phyloP scores from a whole-genome alignment of 2,329 filamentous ascomycete genomes.

The Cordyceps cateniannulata region DNA sequence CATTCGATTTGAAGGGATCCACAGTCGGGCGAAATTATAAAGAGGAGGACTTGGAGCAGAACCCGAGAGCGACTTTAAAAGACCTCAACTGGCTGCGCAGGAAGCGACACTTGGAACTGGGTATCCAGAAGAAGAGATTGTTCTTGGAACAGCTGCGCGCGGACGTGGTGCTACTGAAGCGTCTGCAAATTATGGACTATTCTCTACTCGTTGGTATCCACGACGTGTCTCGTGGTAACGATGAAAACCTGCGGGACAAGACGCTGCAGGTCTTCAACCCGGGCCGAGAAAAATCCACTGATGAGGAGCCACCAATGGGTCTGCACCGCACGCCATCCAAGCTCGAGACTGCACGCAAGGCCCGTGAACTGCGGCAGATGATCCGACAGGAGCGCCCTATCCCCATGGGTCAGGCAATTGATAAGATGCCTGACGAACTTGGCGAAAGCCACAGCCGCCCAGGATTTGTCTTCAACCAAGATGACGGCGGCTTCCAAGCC shows the following conservation, averaged over 20 bases:
- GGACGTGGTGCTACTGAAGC: slow-evolving; percentile 82
- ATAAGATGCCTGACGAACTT: slow-evolving; percentile 86
- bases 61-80: slow-evolving; percentile 89
- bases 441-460: slow-evolving; percentile 64
- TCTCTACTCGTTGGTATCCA: slow-evolving; percentile 93
- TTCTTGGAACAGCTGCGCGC: slow-evolving; percentile 85
- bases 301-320: slow-evolving; percentile 56
- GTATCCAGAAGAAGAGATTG: slow-evolving; percentile 76
- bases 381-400: slow-evolving; percentile 89
- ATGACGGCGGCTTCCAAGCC: slow-evolving; percentile 87
- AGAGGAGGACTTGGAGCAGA: slow-evolving; percentile 80
- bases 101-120: slow-evolving; percentile 79
- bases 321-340: slow-evolving; percentile 89
- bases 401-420: slow-evolving; percentile 77
- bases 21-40: slow-evolving; percentile 87
- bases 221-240: slow-evolving; percentile 82
- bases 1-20: slow-evolving; percentile 94
- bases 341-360: slow-evolving; percentile 84
- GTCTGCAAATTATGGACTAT: slow-evolving; percentile 96
- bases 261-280: slow-evolving; percentile 93
- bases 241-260: slow-evolving; percentile 85
- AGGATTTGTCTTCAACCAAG: slow-evolving; percentile 80
- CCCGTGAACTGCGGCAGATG: slow-evolving; percentile 82
- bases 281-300: slow-evolving; percentile 55
- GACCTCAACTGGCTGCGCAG: slow-evolving; percentile 94